These are phyloP conservation scores for Nemania serpens DNA, from an alignment of 2,329 filamentous ascomycete genomes.

Conservation along the genomic window DNA sequence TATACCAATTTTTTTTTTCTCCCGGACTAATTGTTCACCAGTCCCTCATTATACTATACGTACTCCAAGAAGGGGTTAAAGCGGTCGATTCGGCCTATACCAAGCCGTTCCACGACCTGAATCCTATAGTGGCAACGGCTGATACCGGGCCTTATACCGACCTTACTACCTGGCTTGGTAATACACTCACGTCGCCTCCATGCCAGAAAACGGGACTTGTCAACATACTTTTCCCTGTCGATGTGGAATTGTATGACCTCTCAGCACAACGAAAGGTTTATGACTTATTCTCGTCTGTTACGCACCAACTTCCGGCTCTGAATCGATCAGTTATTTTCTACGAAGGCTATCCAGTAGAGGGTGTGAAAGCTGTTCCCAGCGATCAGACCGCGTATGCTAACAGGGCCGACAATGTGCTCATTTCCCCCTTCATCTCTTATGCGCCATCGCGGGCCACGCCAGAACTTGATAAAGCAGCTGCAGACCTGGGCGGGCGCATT, in stretches of 20 bases:
- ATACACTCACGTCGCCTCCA: conserved; percentile 1
- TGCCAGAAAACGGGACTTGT: conserved; percentile 29
- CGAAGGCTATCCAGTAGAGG: conserved; percentile 33
- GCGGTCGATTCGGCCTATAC: conserved; percentile 28
- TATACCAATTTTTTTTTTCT: not conserved
- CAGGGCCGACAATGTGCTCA: conserved; percentile 24
- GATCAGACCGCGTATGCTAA: conserved; percentile 31
- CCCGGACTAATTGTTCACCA: conserved; percentile 7
- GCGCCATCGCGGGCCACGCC: conserved; percentile 32
- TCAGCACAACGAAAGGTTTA: conserved; percentile 45
- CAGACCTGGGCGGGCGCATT: conserved; percentile 36
- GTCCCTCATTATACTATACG: conserved; percentile 27
- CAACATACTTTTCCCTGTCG: conserved; percentile 32
- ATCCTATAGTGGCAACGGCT: conserved; percentile 11
- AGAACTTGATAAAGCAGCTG: conserved; percentile 34
- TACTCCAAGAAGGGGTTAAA: conserved; percentile 30
- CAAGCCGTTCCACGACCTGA: conserved; percentile 23
- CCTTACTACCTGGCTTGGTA: conserved; percentile 22
- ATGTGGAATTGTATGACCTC: conserved; percentile 40
- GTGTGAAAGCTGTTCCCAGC: conserved; percentile 25
- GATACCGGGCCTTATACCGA: conserved; percentile 23
- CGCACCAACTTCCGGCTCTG: conserved; percentile 40
- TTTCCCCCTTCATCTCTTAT: conserved; percentile 40
- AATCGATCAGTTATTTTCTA: conserved; percentile 35
- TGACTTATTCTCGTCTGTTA: conserved; percentile 43